Evolutionary conservation across 2,329 filamentous ascomycete species (phyloP), one percentile per base, ranked within the genome.

Genomic region (Sphaerulina musiva): DNA sequence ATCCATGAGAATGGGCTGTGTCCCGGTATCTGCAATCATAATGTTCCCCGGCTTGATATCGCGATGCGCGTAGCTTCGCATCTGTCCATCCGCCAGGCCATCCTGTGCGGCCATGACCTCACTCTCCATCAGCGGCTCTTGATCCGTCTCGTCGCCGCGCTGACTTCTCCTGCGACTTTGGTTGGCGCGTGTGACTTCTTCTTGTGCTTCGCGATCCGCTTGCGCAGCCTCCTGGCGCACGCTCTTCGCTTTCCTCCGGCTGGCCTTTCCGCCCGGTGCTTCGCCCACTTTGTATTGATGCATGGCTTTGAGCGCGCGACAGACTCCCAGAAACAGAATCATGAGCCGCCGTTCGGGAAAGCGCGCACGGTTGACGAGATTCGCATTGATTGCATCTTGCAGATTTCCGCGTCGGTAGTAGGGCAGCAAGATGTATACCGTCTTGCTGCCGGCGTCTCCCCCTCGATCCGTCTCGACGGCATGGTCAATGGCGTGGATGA

Each of bases 31-130:
- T 62, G 88, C 86, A 62, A 98, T 95, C 93, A 98, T 98, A 68
- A 98, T 95, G 74, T 98, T 98, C 55, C 90, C 92, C 65, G 93
- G 93, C 73, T 98, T 98, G 70, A 98, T 95, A 72, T 98, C 93
- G 62, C 93, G 80, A 73, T 98, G 93, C 58, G 93, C 88, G 71
- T 95, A 98, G 17, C 90, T 88, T 63, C 87, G 80, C 57, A 82
- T 76, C 54, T 83, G 82, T 11, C 87, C 86, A 8, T 84, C 82
- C 42, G 80, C 80, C 45, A 84, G 79, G 2, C 87, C 84, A 60
- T 85, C 81, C 62, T 86, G 82, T 56, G 81, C 80, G 42, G 80
- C 75, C 12, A 80, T 81, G 34, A 85, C 84, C 69, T 95, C 88
- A 1, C 81, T 82, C 34, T 67, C 66, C 84, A 96, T 89, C 61